These are phyloP conservation scores for Pyrrhoderma lamaoense DNA, from an alignment of 1,284 basidiomycete species.

Conservation along the genomic window DNA sequence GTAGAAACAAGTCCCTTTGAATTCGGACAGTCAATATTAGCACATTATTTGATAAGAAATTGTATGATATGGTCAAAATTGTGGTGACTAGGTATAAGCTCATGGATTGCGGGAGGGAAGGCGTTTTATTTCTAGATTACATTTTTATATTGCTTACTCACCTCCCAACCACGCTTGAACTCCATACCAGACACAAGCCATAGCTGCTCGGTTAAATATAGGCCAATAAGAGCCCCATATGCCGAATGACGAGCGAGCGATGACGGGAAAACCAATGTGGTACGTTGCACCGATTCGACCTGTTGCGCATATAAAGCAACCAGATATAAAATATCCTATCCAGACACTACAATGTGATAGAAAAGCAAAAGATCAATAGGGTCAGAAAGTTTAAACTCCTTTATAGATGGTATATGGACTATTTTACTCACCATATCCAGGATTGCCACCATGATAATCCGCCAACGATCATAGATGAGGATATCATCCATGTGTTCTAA, in stretches of 20 bases:
- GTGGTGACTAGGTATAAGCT: too few relatives aligned
- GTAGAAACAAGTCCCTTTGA: conserved; percentile 34
- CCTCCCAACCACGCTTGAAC: conserved; percentile 80
- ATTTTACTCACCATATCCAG: conserved; percentile 41
- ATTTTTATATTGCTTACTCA: conserved; percentile 23
- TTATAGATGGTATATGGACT: not conserved
- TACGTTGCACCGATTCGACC: conserved; percentile 77
- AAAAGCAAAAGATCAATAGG: conserved; percentile 20
- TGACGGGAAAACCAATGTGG: conserved; percentile 77
- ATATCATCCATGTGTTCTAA: conserved; percentile 60
- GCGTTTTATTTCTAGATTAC: not conserved
- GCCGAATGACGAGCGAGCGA: conserved; percentile 71
- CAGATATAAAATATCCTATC: conserved; percentile 67
- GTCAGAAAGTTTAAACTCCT: too few relatives aligned
- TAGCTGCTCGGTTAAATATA: conserved; percentile 71
- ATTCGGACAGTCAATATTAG: conserved; percentile 15
- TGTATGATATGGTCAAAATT: too few relatives aligned
- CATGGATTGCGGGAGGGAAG: too few relatives aligned
- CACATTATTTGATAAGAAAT: too few relatives aligned
- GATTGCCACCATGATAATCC: conserved; percentile 82
- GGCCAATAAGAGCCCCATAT: conserved; percentile 81
- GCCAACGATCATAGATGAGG: conserved; percentile 65
- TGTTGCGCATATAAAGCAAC: conserved; percentile 71
- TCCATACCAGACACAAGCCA: conserved; percentile 78
- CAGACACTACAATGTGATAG: conserved; percentile 45